Conservation (phyloP, 2,329 filamentous ascomycete genomes). For the Thielaviopsis cerberus region DNA sequence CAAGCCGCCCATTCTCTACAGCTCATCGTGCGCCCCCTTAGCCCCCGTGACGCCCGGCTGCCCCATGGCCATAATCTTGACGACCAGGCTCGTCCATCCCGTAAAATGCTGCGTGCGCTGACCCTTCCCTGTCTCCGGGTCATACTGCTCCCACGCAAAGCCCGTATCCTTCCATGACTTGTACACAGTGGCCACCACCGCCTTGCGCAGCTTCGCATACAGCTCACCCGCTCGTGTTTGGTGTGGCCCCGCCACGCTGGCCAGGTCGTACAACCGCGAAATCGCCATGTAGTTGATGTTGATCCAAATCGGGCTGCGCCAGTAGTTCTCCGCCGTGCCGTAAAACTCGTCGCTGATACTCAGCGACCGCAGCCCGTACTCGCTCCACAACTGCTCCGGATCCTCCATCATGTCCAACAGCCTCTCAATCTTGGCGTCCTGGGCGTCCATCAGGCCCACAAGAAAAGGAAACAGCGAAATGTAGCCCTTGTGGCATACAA, state of each 20-base stretch:
- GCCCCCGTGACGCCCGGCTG: constrained; percentile 29
- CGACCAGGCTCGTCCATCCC: constrained; percentile 94
- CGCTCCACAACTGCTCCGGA: constrained; percentile 74
- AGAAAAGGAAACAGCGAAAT: constrained; percentile 86
- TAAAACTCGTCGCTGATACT: constrained; percentile 71
- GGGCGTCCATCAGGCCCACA: constrained; percentile 55
- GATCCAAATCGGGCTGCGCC: constrained; percentile 87
- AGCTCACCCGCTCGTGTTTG: constrained; percentile 49
- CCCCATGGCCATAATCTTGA: constrained; percentile 89
- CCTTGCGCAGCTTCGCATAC: constrained; percentile 60
- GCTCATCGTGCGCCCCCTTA: constrained; percentile 26
- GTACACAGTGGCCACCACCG: constrained; percentile 77
- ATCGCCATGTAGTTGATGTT: constrained; percentile 79
- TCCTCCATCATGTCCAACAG: constrained; percentile 63
- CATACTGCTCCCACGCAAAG: constrained; percentile 98
- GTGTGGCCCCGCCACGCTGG: constrained; percentile 44
- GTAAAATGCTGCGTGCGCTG: constrained; percentile 96
- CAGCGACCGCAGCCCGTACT: constrained; percentile 72
- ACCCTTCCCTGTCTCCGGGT: constrained; percentile 79
- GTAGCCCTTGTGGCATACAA: constrained; percentile 94
- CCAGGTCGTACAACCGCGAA: constrained; percentile 9
- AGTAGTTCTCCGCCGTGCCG: constrained; percentile 89
- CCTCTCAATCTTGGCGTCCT: constrained; percentile 55
- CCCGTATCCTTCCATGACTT: constrained; percentile 76
- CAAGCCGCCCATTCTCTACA: constrained; percentile 24